These are phyloP conservation scores for Dillenia turbinata DNA, from an alignment of 164 flowering plant genomes.

Conservation along the genomic window DNA sequence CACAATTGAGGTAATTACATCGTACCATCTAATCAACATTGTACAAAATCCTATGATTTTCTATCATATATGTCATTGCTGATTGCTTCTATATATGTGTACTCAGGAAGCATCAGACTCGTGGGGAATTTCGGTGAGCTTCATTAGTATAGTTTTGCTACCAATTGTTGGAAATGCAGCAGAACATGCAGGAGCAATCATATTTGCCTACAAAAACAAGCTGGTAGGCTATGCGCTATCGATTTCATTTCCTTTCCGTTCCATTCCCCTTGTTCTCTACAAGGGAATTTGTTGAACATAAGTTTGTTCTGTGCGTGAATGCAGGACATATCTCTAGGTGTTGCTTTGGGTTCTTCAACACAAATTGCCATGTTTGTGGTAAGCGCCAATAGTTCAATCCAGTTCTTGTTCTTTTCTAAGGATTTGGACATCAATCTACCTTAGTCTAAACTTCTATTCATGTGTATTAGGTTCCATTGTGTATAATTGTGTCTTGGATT, in stretches of 20 bases:
- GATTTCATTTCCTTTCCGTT: not conserved
- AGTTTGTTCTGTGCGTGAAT: conserved; percentile 1
- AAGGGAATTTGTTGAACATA: not conserved
- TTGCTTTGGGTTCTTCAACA: conserved; percentile 91
- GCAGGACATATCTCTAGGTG: conserved; percentile 91
- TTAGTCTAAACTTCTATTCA: not conserved
- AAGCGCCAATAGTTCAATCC: conserved; percentile 11
- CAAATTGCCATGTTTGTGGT: conserved; percentile 95
- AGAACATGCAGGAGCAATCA: conserved; percentile 89
- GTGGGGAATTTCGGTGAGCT: conserved; percentile 86
- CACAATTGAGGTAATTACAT: conserved; percentile 71
- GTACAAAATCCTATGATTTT: not conserved
- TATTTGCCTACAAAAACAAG: conserved; percentile 88
- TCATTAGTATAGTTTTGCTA: conserved; percentile 81
- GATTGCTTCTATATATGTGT: not conserved
- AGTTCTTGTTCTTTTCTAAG: not conserved
- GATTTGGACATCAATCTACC: not conserved
- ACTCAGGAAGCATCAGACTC: conserved; percentile 70
- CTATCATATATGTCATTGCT: not conserved
- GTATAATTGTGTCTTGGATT: conserved; percentile 71
- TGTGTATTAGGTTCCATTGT: conserved; percentile 60
- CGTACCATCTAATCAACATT: not conserved
- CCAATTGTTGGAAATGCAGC: conserved; percentile 98
- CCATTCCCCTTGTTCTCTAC: not conserved
- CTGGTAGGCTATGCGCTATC: conserved; percentile 41